phyloP scores from a whole-genome alignment of 1,284 basidiomycete species.

The Uromyces viciae-fabae region DNA sequence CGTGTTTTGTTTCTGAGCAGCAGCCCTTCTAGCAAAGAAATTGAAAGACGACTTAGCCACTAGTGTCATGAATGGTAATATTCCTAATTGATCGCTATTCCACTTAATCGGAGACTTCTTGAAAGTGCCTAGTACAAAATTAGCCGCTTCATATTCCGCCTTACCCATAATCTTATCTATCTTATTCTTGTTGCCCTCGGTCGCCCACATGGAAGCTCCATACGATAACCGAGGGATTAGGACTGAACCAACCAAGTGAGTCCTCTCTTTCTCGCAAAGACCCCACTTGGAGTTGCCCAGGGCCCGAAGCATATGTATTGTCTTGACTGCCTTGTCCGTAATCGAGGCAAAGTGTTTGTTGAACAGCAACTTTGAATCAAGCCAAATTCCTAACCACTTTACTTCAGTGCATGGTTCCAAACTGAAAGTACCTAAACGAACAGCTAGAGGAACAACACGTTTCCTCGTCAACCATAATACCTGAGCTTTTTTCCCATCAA shows the following conservation, averaged over 20 bases:
- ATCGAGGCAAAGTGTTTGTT: not conserved
- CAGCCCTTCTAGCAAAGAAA: not conserved
- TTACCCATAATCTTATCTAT: not conserved
- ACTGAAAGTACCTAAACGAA: not conserved
- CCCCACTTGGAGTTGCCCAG: not conserved
- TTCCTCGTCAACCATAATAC: not conserved
- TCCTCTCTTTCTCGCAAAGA: not conserved
- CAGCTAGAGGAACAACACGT: not conserved
- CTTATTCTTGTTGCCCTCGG: not conserved
- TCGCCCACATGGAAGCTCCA: not conserved
- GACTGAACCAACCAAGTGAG: not conserved
- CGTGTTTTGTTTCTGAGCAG: no score
- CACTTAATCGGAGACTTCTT: not conserved
- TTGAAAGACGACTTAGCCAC: not conserved
- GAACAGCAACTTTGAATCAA: not conserved
- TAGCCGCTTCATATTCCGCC: not conserved
- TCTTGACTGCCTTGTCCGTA: not conserved
- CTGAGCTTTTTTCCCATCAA: constrained; percentile 5
- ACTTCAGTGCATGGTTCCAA: not conserved
- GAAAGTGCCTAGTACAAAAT: not conserved
- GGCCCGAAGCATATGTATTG: not conserved
- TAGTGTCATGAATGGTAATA: not conserved
- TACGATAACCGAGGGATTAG: not conserved
- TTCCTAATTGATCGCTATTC: not conserved
- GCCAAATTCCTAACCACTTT: not conserved